Percentiles rank a stretch among this genome's conserved stretches.
Conservation (phyloP, 2,329 filamentous ascomycete genomes). For the Thelonectria blattea region DNA sequence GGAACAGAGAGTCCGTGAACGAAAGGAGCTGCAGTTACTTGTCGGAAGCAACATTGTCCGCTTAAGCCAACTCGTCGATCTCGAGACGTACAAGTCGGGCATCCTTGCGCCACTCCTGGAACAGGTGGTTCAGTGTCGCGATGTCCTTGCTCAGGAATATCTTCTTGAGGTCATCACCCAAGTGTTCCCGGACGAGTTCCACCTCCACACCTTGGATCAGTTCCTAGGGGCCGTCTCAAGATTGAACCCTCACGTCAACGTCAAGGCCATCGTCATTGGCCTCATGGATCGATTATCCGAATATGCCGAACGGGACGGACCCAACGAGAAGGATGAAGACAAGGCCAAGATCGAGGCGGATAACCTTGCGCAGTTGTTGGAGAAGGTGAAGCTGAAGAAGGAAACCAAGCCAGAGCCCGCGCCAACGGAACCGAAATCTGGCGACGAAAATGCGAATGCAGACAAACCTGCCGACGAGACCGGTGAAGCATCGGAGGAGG, state of each 20-base stretch:
- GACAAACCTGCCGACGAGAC: slow-evolving; percentile 45
- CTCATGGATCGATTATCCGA: slow-evolving; percentile 95
- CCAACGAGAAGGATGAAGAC: slow-evolving; percentile 68
- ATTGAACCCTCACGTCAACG: slow-evolving; percentile 94
- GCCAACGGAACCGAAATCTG: slow-evolving; percentile 30
- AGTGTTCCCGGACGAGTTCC: slow-evolving; percentile 98
- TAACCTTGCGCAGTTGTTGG: slow-evolving; percentile 77
- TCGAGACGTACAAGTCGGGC: slow-evolving; percentile 90
- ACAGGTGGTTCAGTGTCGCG: slow-evolving; percentile 96
- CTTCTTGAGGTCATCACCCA: slow-evolving; percentile 97
- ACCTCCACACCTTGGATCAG: slow-evolving; percentile 94
- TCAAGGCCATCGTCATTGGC: slow-evolving; percentile 97
- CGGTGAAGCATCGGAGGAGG: slow-evolving; percentile 39
- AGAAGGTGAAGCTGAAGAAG: slow-evolving; percentile 75
- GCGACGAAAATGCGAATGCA: slow-evolving; percentile 14
- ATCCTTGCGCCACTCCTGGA: slow-evolving; percentile 90
- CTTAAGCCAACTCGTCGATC: slow-evolving; percentile 91
- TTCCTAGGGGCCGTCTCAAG: slow-evolving; percentile 92
- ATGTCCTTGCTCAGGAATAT: slow-evolving; percentile 97
- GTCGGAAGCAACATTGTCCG: slow-evolving; percentile 97
- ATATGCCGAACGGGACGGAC: slow-evolving; percentile 89
- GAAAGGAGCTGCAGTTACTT: slow-evolving; percentile 92
- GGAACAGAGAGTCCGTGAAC: slow-evolving; percentile 90
- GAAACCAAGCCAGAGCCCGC: slow-evolving; percentile 43
- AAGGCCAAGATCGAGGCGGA: slow-evolving; percentile 83